phyloP scores from a whole-genome alignment of 768 basidiomycete species.

The Leccinellum albellum region DNA sequence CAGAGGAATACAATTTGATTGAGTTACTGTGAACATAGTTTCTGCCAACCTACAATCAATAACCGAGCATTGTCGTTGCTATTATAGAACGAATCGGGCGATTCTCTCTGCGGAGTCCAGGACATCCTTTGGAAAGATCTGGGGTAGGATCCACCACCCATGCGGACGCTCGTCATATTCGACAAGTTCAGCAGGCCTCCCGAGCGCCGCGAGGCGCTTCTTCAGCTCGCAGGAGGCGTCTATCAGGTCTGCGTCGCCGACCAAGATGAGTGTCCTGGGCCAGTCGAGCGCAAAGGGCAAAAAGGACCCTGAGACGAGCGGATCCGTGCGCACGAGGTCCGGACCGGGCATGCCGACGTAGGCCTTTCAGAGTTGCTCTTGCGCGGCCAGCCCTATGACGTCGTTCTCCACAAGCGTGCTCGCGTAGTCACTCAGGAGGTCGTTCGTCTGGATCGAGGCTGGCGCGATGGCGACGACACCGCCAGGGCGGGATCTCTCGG shows the following conservation, averaged over 20 bases:
- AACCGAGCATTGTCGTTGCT: background rate
- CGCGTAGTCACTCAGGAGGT: background rate
- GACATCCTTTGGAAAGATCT: conserved; percentile 13
- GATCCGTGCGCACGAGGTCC: conserved; percentile 12
- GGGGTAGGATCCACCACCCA: conserved; percentile 17
- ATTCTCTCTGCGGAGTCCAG: conserved; percentile 12
- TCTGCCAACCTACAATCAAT: background rate
- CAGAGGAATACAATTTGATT: background rate
- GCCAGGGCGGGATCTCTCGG: conserved; percentile 43
- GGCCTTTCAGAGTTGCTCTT: background rate
- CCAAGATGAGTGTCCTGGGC: conserved; percentile 23
- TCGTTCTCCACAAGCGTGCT: conserved; percentile 1
- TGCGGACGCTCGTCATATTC: conserved; percentile 25
- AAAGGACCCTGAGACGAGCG: conserved; percentile 15
- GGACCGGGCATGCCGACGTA: conserved; percentile 17
- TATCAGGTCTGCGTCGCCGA: conserved; percentile 15
- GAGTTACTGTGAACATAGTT: background rate
- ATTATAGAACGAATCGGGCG: background rate
- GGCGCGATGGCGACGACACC: conserved; percentile 62
- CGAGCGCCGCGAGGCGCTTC: background rate
- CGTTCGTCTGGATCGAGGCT: background rate
- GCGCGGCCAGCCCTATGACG: background rate
- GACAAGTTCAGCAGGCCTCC: conserved; percentile 16
- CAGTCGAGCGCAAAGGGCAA: conserved; percentile 15
- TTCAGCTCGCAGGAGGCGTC: conserved; percentile 12